Percentiles rank a stretch among this genome's conserved stretches.
phyloP scores from a whole-genome alignment of 768 basidiomycete genomes.

The Psilocybe azurescens region DNA sequence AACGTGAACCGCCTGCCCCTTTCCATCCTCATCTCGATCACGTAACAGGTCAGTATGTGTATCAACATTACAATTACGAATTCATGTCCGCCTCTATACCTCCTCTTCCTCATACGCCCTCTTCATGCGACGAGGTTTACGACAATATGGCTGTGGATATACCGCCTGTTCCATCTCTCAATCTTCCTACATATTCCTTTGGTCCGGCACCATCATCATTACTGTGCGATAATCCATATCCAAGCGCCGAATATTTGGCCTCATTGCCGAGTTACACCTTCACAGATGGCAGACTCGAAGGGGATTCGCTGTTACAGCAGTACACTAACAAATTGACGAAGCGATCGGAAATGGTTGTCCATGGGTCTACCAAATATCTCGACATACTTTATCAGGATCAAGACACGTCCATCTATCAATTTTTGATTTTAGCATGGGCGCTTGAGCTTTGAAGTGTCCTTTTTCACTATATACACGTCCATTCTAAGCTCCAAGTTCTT shows the following conservation, averaged over 20 bases:
- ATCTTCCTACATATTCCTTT: neutral
- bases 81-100: neutral
- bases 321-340: neutral
- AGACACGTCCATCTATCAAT: neutral
- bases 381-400: neutral
- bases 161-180: neutral
- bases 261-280: neutral
- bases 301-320: neutral
- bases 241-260: no score
- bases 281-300: neutral
- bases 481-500: no score
- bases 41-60: slow-evolving; percentile 21
- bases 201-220: neutral
- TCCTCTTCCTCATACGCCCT: neutral
- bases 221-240: no score
- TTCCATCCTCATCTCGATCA: slow-evolving; percentile 22
- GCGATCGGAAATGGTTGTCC: neutral
- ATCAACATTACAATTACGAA: slow-evolving; percentile 6
- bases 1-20: neutral
- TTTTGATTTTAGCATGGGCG: neutral
- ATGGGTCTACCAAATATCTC: neutral
- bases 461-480: no score
- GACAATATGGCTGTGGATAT: no score
- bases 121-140: neutral
- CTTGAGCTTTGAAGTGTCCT: no score